Base-by-base conservation (phyloP, 2,329 filamentous ascomycete species). In the Pyrenochaeta sp. region DNA sequence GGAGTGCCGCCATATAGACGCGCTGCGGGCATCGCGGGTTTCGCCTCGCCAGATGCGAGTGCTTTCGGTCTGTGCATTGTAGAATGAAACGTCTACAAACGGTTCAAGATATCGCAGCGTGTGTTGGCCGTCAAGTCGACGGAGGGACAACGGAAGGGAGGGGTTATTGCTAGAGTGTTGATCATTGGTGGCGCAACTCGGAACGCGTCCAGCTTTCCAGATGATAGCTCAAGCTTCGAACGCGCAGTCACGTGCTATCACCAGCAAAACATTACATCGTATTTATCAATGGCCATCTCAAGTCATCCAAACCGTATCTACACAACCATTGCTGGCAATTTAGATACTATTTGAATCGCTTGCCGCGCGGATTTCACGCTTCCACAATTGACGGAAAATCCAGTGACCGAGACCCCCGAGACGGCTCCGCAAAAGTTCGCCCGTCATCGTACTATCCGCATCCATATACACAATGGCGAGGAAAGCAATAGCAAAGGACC, bases 1-100 rank as follows among this genome's bases (percentile, higher is more conserved):
- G 87, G 85, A 36, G 81, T 81, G 60, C 81, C 80, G 52, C 79
- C 80, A 62, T 83, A 80, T 5, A 83, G 67, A 47, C 82, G 78
- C 39, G 71, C 73, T n/a, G 78, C 72, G 56, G 78, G 80, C 56
- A 78, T 74, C 50, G 60, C 59, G 8, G 77, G 78, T 28, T 77
- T 73, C 50, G 76, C 64, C 58, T 78, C 75, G 59, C 69, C 71
- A 13, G 59, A 52, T 40, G 69, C 55, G 46, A 69, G 56, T 3
- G 67, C 6, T 46, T 72, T 77, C 2, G 74, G 69, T 28, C 75
- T 73, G 64, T 77, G 74, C 76, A 75, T 78, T 22, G 12, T 42
- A n/a, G n/a, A 47, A 52, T 58, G 50, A 8, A 13, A 37, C 32
- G 39, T n/a, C 15, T 15, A 6, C 1, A 6, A 36, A 40, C 6